Base-by-base conservation (phyloP, 164 flowering plant genomes). In the Stephania yunnanensis region DNA sequence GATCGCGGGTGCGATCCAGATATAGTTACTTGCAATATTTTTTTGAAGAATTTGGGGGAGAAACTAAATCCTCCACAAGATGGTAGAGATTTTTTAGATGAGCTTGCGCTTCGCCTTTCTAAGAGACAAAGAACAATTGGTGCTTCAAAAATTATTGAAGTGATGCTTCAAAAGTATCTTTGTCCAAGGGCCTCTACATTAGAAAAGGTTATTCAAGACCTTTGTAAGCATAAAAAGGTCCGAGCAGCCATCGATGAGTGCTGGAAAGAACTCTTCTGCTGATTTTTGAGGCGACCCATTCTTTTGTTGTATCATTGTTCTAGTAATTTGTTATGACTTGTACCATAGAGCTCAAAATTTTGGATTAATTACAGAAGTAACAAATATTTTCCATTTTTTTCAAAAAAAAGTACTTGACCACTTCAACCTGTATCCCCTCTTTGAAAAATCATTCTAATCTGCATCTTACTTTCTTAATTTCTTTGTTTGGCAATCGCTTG, bases 1-100 rank as follows among this genome's bases (percentile, higher is more conserved):
- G 90, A 89, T 80, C 81, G 71, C 69, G 92, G 86, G 19, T 91
- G 93, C 81, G 94, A 94, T 82, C 97, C 97, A 67, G 91, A 92
- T 77, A 30, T 82, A 11, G 76, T 77, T 68, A 91, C 95, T 19
- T 92, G 98, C 78, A 86, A 90, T 71, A 86, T 86, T 46, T 89
- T 94, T 73, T 74, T 94, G 84, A 85, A 72, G 77, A 77, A 82
- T 78, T 80, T 94, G 68, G 81, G 77, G 53, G 90, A 94, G 77
- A 87, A 85, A 70, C 31, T 80, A 72, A 74, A 85, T 36, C 87
- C 89, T 61, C 86, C 89, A 46, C 87, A 86, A 78, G 90, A 86
- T 81, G 89, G 93, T 55, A 80, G 85, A 36, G 84, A 89, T 31
- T 95, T 92, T 81, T 77, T 95, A 30, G 91, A 95, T 73, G 94